phyloP scores from a whole-genome alignment of 2,329 filamentous ascomycete genomes.

The Xylariales sp. region DNA sequence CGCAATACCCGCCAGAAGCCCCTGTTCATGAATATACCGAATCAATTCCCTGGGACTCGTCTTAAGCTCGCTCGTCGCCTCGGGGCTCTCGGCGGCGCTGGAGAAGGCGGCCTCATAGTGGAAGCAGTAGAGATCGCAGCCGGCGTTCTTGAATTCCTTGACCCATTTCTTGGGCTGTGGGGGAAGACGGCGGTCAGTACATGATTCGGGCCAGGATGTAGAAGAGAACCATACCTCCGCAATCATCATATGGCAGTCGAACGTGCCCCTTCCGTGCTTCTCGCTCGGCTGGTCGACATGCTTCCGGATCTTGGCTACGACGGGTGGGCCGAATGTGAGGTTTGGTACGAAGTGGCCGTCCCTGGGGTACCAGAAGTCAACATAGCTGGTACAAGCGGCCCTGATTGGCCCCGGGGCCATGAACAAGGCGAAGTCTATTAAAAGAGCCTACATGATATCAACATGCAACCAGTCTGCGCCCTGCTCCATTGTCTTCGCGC shows the following conservation, averaged over 20 bases:
- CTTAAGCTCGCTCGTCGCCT: slow-evolving; percentile 60
- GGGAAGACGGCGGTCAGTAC: too few species aligned
- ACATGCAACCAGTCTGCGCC: slow-evolving; percentile 93
- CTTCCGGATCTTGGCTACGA: slow-evolving; percentile 87
- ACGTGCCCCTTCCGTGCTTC: slow-evolving; percentile 77
- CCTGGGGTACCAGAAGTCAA: too few species aligned
- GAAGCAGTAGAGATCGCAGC: slow-evolving; percentile 99
- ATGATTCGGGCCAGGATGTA: too few species aligned
- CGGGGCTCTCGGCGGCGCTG: slow-evolving; percentile 76
- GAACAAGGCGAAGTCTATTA: too few species aligned
- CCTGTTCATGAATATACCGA: slow-evolving; percentile 81
- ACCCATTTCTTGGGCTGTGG: slow-evolving; percentile 98
- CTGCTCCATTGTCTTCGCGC: slow-evolving; percentile 76
- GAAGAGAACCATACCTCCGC: slow-evolving; percentile 74
- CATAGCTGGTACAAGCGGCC: too few species aligned
- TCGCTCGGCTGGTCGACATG: slow-evolving; percentile 73
- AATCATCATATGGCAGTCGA: slow-evolving; percentile 99
- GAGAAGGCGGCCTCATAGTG: slow-evolving; percentile 97
- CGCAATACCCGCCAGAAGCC: slow-evolving; percentile 87
- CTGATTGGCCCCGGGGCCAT: too few species aligned
- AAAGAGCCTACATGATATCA: slow-evolving; percentile 81
- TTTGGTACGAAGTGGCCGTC: slow-evolving; percentile 99
- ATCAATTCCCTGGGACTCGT: slow-evolving; percentile 84
- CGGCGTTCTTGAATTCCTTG: slow-evolving; percentile 86
- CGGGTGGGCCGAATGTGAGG: slow-evolving; percentile 92